phyloP scores from a whole-genome alignment of 179 eudicot genomes.

The Heliamphora pulchella region DNA sequence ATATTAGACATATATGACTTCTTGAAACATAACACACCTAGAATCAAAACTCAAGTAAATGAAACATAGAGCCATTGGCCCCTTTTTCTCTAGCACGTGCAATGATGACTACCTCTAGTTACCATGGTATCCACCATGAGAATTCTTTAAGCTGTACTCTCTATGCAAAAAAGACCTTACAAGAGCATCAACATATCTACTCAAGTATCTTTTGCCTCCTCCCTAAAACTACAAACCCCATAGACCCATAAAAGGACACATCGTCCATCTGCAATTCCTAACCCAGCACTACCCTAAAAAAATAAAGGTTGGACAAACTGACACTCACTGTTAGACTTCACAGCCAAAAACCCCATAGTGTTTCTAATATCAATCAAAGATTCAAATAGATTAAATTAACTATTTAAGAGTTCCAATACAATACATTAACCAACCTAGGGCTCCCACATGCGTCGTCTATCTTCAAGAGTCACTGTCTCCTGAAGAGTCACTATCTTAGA shows the following conservation, averaged over 20 bases:
- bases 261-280: background rate
- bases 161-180: background rate
- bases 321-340: slow-evolving; percentile 1
- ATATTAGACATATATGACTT: no score
- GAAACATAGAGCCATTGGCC: no score
- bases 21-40: no score
- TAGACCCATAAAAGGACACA: background rate
- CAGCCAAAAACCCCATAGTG: background rate
- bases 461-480: no score
- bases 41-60: no score
- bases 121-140: no score
- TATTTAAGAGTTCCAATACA: background rate
- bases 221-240: background rate
- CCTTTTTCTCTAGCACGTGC: no score
- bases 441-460: no score
- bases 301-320: background rate
- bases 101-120: no score
- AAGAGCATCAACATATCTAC: slow-evolving; percentile 2
- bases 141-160: background rate
- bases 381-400: background rate
- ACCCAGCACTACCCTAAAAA: background rate
- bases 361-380: background rate
- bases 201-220: background rate
- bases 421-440: background rate
- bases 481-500: no score